Percentiles rank a stretch among this genome's conserved stretches.
Conservation (phyloP, 768 basidiomycete genomes). For the Russula foetens region DNA sequence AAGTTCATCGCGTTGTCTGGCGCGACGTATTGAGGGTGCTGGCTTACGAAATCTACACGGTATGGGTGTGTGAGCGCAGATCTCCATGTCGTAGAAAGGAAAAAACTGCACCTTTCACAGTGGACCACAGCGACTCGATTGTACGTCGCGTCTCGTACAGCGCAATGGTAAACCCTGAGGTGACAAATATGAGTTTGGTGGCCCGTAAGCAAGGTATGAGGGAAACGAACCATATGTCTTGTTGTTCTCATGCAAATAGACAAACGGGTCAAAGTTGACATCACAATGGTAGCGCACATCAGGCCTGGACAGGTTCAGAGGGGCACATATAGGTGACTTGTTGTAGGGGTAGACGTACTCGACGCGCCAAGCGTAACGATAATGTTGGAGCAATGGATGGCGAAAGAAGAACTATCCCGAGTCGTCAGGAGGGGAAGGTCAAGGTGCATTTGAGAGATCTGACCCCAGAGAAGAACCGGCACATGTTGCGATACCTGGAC, state of each 20-base stretch:
- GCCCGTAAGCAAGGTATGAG: background rate
- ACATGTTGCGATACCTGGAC: slow-evolving; percentile 41
- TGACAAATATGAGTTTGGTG: background rate
- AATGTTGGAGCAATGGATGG: slow-evolving; percentile 67
- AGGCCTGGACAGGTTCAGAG: slow-evolving; percentile 40
- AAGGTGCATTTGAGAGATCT: slow-evolving; percentile 2
- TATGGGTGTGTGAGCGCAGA: slow-evolving; percentile 15
- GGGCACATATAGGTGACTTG: background rate
- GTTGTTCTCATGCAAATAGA: slow-evolving; percentile 67
- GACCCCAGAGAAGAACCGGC: slow-evolving; percentile 43
- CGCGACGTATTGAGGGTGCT: slow-evolving; percentile 53
- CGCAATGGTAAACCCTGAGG: slow-evolving; percentile 69
- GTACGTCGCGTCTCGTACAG: slow-evolving; percentile 73
- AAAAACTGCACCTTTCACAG: slow-evolving; percentile 48
- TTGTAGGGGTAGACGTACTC: slow-evolving; percentile 43
- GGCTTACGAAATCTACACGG: slow-evolving; percentile 51
- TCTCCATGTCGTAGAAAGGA: too few relatives aligned
- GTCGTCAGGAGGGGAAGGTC: background rate
- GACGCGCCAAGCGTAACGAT: slow-evolving; percentile 86
- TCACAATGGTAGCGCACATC: slow-evolving; percentile 78
- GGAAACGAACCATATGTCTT: slow-evolving; percentile 64
- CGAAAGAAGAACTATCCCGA: slow-evolving; percentile 65
- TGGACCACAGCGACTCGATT: slow-evolving; percentile 72
- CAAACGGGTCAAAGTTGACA: slow-evolving; percentile 55
- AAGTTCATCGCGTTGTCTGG: slow-evolving; percentile 64